Evolutionary conservation across 1,139 yeast species (phyloP), one percentile per base, ranked within the genome.

Genomic region (Lodderomyces theae): DNA sequence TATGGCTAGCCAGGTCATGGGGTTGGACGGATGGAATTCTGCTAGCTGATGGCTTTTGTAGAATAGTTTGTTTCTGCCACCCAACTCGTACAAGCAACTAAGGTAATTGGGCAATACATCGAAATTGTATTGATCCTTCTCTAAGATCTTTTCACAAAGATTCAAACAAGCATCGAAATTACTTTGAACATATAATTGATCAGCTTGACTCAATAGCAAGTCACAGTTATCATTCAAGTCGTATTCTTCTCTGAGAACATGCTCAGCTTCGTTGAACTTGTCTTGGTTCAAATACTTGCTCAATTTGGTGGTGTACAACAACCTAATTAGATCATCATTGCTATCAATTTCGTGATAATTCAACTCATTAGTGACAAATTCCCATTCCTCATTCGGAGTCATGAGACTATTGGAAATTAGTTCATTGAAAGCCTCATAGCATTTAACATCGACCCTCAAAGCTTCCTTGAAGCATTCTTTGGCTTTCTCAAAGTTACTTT

Each of bases 381-480:
- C 88, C 94, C 96, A 86, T 61, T 92, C 92, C 55, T 92, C 97
- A 17, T 71, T 65, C 0, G 97, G 95, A 0, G 95, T 78, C 67
- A 94, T 68, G 48, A 90, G 72, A 54, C 82, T 83, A 52, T 86
- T 86, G 30, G 76, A 66, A 2, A 87, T 75, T 39, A 94, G 70
- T 56, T 86, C 92, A 52, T 86, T 80, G 58, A 88, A 88, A 0
- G 98, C 97, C 52, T 94, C 98, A 59, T 73, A 92, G 60, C 97
- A 92, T 57, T 89, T 88, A 9, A 86, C 90, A 60, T 94, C 98
- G 1, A 86, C 88, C 49, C 78, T 53, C 0, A 90, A 80, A 0
- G 98, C 97, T 56, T 89, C 96, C 53, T 82, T 81, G 56, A 82
- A 90, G 44, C 95, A 85, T 43, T 86, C 90, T 54, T 86, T 89